A percentile compares a stretch with the other conserved stretches of the same genome.
phyloP scores from a whole-genome alignment of 352 stramenopile genomes.

The Thraustotheca clavata region DNA sequence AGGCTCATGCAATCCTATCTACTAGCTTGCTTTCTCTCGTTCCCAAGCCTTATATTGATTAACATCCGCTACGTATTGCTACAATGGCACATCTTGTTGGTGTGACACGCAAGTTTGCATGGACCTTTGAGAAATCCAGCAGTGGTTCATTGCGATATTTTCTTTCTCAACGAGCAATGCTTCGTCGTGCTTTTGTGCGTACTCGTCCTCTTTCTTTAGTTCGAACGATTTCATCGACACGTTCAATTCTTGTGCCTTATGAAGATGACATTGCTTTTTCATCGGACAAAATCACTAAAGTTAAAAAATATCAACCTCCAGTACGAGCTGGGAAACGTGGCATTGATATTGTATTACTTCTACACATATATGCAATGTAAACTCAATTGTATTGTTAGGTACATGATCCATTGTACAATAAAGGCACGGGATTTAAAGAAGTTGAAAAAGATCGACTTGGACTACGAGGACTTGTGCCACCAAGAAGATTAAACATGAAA shows the following conservation, averaged over 20 bases:
- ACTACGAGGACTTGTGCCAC: slow-evolving; percentile 75
- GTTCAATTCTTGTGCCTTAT: background rate
- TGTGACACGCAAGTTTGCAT: background rate
- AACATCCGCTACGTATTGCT: background rate
- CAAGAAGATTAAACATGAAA: slow-evolving; percentile 57
- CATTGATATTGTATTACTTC: slow-evolving; percentile 51
- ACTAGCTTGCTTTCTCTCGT: no score
- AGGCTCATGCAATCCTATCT: no score
- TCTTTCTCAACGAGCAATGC: background rate
- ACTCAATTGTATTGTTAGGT: slow-evolving; percentile 25
- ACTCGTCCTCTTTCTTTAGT: background rate
- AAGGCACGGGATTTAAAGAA: slow-evolving; percentile 79
- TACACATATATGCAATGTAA: no score
- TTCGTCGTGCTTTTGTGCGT: background rate
- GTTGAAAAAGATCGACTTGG: slow-evolving; percentile 74
- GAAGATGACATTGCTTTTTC: background rate
- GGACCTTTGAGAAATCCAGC: background rate
- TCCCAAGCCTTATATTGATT: background rate
- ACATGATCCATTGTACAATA: slow-evolving; percentile 84
- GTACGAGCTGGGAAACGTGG: slow-evolving; percentile 67
- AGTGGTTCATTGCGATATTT: background rate
- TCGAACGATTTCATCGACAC: background rate
- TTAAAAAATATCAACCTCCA: slow-evolving; percentile 74
- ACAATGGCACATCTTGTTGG: background rate
- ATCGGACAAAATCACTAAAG: slow-evolving; percentile 23